Base-by-base conservation (phyloP, 306 rosid species). In the Cicer chorassanicum region DNA sequence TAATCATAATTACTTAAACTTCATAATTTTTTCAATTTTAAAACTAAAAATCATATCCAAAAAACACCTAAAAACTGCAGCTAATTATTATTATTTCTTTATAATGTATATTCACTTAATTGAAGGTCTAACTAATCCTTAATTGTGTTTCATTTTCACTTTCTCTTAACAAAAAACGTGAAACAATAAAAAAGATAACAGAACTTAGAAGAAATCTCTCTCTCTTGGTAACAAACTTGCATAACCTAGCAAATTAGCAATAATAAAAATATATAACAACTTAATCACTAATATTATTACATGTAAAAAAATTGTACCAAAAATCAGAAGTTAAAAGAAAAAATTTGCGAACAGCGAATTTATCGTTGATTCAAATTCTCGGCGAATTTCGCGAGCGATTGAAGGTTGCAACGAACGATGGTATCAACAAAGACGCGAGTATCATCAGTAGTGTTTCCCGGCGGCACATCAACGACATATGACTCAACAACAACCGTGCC, bases 391-490 rank as follows among this genome's bases (percentile, higher is more conserved):
- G 98, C 91, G 48, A 95, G 91, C 0, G 97, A 92, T 77, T 95
- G 99, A 51, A 95, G 92, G 80, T 95, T 95, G 82, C 98, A 95
- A 36, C 97, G 89, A 10, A 95, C 92, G 64, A 95, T 95, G 21
- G 99, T 95, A 72, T 92, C 98, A 15, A 84, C 89, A 40, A 95
- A 95, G 4, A 77, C 86, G 16, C 93, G 81, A 12, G 99, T 95
- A 74, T 95, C 99, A 5, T 95, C 99, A 41, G 70, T 71, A 6
- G 96, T 92, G 81, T 95, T 95, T 6, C 93, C 99, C 5, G 87
- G 88, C 10, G 99, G 99, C 2, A 90, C 90, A n/a, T 95, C 99
- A n/a, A 89, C 99, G 24, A 88, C 97, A 82, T 90, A 95, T 1
- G 99, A 95, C 72, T 95, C 99, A 8, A 95, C 89, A 15, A 89